Conservation (phyloP, 805 yeast genomes). For the Barnettozyma sucrosica region DNA sequence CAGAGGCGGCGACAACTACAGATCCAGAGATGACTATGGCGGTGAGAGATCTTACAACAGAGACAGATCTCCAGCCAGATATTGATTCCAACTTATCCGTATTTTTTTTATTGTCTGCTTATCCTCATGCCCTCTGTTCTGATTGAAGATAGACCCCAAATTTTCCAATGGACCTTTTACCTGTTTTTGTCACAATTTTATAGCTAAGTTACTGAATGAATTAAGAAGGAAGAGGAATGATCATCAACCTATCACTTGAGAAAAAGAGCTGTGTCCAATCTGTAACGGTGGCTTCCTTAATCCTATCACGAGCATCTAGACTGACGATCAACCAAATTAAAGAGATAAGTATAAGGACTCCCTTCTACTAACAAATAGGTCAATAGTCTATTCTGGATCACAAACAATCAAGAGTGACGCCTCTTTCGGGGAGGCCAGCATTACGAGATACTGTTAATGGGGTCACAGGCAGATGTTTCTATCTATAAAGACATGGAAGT, state of each 20-base stretch:
- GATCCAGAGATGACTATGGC: conserved; percentile 35
- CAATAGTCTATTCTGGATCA: background rate
- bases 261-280: background rate
- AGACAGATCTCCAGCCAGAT: conserved; percentile 76
- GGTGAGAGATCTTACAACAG: conserved; percentile 42
- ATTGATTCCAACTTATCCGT: conserved; percentile 28
- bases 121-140: background rate
- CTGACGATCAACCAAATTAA: background rate
- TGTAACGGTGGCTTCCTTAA: background rate
- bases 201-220: conserved; percentile 1
- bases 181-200: background rate
- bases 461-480: background rate
- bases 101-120: conserved; percentile 1
- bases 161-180: background rate
- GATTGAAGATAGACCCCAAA: background rate
- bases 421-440: background rate
- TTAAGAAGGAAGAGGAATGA: conserved; percentile 2
- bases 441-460: background rate
- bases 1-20: conserved; percentile 12
- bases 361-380: background rate
- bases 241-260: background rate
- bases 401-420: background rate
- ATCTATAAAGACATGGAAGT: background rate
- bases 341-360: background rate
- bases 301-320: background rate